Evolutionary conservation across 495 filamentous ascomycete genomes (phyloP), one percentile per base, ranked within the genome.

Genomic region (Talaromyces thailandensis): DNA sequence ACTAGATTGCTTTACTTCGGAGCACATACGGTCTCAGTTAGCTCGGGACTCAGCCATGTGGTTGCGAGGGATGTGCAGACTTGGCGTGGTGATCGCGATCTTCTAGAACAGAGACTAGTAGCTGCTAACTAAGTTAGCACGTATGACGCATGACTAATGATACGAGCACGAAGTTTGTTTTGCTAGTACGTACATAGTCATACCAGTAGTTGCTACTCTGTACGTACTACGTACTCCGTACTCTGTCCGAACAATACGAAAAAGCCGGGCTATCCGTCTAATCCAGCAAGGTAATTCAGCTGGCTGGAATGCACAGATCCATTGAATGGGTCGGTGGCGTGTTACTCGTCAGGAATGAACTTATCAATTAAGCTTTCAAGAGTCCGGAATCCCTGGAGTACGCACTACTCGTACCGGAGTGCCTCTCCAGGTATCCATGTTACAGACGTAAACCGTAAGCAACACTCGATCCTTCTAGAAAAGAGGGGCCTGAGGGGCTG

Each of bases 11-110:
- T 45, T 45, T 45, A 45, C 40, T 45, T 45, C 40, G 40, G 40
- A 21, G 43, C 18, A 18, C 18, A 48, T 48, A 48, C 43, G n/a
- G 18, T 18, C 16, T 48, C 43, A 48, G 43, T 48, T 48, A 48
- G 40, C n/a, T 4, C 16, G 43, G 43, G 0, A 48, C 43, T 28
- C 26, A 28, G 51, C 51, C 51, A 55, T 55, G 51, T 55, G 51
- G 51, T 55, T 29, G 26, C 51, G 26, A 55, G 51, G 24, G 51
- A 55, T 28, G 51, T 55, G 51, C 24, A 48, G 43, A 26, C 51
- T 55, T 55, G 51, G 51, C 51, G 51, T 23, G 51, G 21, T 55
- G 51, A 55, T 55, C 51, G 51, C 51, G 51, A 55, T 26, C 21
- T 55, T 55, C 51, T 55, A 55, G 51, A 55, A 55, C 51, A 4